Conservation (phyloP, 2,329 filamentous ascomycete genomes). For the Alternaria novae-zelandiae region DNA sequence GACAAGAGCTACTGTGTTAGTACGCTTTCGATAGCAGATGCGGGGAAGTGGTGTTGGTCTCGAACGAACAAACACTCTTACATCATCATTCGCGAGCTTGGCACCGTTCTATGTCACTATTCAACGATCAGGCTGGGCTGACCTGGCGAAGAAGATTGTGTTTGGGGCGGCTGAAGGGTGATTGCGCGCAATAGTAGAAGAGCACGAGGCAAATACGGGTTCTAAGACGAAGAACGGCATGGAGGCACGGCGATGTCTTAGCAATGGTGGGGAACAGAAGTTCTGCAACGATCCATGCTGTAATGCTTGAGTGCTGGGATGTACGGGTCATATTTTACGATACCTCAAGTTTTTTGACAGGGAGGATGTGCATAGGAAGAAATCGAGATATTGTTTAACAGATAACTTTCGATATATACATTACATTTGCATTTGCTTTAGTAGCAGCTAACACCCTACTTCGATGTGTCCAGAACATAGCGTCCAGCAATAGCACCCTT, state of each 20-base stretch:
- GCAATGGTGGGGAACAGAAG: no score
- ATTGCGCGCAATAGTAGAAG: neutral
- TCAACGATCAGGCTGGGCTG: neutral
- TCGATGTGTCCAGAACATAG: constrained; percentile 75
- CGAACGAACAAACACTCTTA: neutral
- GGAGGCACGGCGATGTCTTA: neutral
- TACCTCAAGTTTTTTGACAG: no score
- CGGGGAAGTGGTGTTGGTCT: neutral
- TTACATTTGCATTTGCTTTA: neutral
- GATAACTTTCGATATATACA: constrained; percentile 14
- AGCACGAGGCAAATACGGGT: neutral
- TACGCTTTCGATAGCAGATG: neutral
- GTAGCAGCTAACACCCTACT: constrained; percentile 22
- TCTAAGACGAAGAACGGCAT: neutral
- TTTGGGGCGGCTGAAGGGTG: neutral
- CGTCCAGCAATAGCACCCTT: constrained; percentile 76
- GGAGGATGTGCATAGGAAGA: no score
- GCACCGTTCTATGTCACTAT: neutral
- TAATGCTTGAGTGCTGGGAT: neutral
- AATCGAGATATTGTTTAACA: neutral
- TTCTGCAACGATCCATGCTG: no score
- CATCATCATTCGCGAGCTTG: neutral
- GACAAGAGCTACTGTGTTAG: neutral
- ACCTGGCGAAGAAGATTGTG: neutral
- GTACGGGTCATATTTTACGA: no score